Conservation (phyloP, 1,284 basidiomycete species). For the Rhodotorula sp. region DNA sequence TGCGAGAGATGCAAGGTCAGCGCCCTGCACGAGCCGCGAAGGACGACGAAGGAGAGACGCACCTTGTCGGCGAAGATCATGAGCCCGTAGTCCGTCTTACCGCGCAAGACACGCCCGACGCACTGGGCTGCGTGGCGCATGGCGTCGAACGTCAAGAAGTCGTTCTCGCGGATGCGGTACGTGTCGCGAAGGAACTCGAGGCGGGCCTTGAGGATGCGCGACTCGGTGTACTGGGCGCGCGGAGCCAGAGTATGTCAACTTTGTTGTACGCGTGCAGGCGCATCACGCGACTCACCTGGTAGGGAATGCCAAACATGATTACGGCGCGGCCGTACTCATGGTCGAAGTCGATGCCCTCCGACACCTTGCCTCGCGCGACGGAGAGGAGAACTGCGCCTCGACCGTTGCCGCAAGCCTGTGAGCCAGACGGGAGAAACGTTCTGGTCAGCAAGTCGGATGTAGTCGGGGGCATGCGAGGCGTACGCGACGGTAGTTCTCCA, state of each 20-base stretch:
- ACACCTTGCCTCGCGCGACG: constrained; percentile 98
- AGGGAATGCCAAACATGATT: constrained; percentile 86
- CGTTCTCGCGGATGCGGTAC: constrained; percentile 96
- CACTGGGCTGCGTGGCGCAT: constrained; percentile 99
- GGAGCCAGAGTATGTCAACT: background rate
- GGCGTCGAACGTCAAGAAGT: constrained; percentile 98
- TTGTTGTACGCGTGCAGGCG: too few species aligned
- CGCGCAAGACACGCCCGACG: constrained; percentile 93
- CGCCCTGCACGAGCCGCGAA: too few species aligned
- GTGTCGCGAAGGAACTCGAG: constrained; percentile 98
- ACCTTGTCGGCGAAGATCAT: constrained; percentile 99
- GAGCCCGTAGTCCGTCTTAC: constrained; percentile 98
- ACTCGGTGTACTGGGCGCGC: constrained; percentile 81
- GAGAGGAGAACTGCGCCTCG: constrained; percentile 94
- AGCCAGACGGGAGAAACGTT: background rate
- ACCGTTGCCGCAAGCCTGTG: constrained; percentile 95
- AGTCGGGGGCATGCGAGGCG: constrained; percentile 42
- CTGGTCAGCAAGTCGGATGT: background rate
- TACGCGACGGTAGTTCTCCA: constrained; percentile 95
- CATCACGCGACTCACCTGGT: constrained; percentile 55
- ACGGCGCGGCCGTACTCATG: constrained; percentile 99
- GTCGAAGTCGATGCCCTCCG: constrained; percentile 99
- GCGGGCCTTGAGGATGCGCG: constrained; percentile 93
- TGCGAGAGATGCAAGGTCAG: constrained; percentile 48
- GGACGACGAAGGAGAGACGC: background rate